Evolutionary conservation across 1,284 basidiomycete genomes (phyloP), one percentile per base, ranked within the genome.

Genomic region (Garcileccinum viscosum): DNA sequence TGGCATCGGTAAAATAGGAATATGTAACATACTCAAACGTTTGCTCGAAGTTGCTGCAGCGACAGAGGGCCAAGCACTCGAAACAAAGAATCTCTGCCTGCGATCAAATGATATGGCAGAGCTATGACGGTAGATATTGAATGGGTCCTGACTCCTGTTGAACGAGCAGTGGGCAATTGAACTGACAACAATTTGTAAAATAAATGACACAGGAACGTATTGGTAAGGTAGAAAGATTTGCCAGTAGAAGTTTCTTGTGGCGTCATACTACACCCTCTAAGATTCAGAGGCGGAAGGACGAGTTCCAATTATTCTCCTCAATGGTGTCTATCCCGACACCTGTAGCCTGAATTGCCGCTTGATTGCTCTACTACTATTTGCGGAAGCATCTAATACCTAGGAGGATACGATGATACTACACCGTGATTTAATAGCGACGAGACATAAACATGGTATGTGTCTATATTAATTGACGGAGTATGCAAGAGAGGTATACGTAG

Each of bases 71-170:
- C 77, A 64, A 63, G 85, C 82, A 2, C 72, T 72, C 30, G 73
- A 79, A 37, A 80, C 69, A 75, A 80, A 3, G 86, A 87, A 27
- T 86, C 89, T 74, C 71, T 90, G 27, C 83, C 88, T 5, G 81
- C 86, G 0, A 80, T 90, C 64, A 89, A 86, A 70, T 90, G 88
- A 86, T 91, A 91, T 75, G 86, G 86, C 19, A 64, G 69, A 6
- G 85, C 84, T 63, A 58, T 74, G 1, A 76, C 77, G 3, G 75
- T 74, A 17, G 77, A 84, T 15, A 71, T 89, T 4, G 77, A 82
- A 15, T 91, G 89, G 90, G 66, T 82, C 30, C 83, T 84, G 66
- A 90, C n/a, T n/a, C n/a, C n/a, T n/a, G n/a, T n/a, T n/a, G n/a
- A n/a, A n/a, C n/a, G n/a, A n/a, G n/a, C n/a, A n/a, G n/a, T n/a